Evolutionary conservation across 2,329 filamentous ascomycete genomes (phyloP).

Genomic region (Fusarium secorum): DNA sequence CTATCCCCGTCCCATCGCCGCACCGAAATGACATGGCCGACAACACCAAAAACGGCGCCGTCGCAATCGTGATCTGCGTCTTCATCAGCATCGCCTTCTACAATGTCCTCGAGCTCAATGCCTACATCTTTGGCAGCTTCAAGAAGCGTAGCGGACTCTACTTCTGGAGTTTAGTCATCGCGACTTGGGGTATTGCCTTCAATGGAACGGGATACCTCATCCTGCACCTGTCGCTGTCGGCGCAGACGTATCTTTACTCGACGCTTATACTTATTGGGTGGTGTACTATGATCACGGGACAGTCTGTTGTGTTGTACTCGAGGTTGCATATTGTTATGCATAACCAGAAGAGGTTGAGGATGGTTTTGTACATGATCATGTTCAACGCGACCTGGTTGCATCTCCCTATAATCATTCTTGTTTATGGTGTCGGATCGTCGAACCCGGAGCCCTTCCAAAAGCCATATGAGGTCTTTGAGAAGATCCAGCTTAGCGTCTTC

Average conservation of each 20-base stretch:
- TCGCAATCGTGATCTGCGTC: conserved; percentile 32
- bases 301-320: conserved; percentile 68
- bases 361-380: conserved; percentile 66
- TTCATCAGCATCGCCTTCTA: conserved; percentile 42
- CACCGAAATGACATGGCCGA: conserved; percentile 8
- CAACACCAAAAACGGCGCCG: conserved; percentile 21
- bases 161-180: conserved; percentile 49
- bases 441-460: conserved; percentile 31
- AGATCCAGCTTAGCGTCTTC: conserved; percentile 63
- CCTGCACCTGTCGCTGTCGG: conserved; percentile 42
- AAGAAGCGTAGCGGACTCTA: conserved; percentile 46
- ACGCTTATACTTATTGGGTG: conserved; percentile 45
- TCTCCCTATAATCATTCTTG: conserved; percentile 62
- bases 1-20: not conserved
- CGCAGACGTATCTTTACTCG: conserved; percentile 26
- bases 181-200: conserved; percentile 46
- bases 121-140: conserved; percentile 46
- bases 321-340: conserved; percentile 66
- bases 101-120: conserved; percentile 47
- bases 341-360: conserved; percentile 56
- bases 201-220: conserved; percentile 56
- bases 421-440: conserved; percentile 57
- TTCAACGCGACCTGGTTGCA: conserved; percentile 61
- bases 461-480: conserved; percentile 57
- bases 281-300: conserved; percentile 65